A percentile compares a stretch with the other conserved stretches of the same genome.
phyloP scores from a whole-genome alignment of 257 asterid species.

The Anisodus acutangulus region DNA sequence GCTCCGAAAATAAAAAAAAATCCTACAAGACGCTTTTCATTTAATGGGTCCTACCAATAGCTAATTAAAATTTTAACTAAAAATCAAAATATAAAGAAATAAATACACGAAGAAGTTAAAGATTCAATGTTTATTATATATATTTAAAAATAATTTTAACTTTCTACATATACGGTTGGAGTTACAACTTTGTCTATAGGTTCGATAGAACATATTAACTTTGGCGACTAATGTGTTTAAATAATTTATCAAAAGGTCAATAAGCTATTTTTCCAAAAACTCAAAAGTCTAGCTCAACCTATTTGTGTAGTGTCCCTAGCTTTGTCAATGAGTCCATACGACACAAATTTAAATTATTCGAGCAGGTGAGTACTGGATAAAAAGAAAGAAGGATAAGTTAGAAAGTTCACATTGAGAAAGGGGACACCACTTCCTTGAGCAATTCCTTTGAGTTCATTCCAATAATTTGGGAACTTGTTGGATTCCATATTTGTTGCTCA shows the following conservation, averaged over 20 bases:
- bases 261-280: not conserved
- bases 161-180: too few relatives aligned
- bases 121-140: too few relatives aligned
- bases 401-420: conserved; percentile 59
- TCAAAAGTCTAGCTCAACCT: not conserved
- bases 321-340: not conserved
- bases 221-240: not conserved
- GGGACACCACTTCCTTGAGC: conserved; percentile 73
- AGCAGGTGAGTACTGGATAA: not conserved
- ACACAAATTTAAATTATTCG: not conserved
- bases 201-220: not conserved
- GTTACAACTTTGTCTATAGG: not conserved
- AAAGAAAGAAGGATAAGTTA: not conserved
- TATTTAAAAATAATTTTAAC: too few relatives aligned
- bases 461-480: conserved; percentile 59
- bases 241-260: not conserved
- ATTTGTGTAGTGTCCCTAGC: not conserved
- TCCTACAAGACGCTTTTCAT: too few relatives aligned
- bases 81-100: too few relatives aligned
- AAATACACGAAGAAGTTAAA: too few relatives aligned
- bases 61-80: too few relatives aligned
- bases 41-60: too few relatives aligned
- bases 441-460: conserved; percentile 85
- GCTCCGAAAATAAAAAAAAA: not conserved
- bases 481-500: conserved; percentile 25